phyloP scores from a whole-genome alignment of 2,329 filamentous ascomycete species.

The Beauveria scarabaeidicola region DNA sequence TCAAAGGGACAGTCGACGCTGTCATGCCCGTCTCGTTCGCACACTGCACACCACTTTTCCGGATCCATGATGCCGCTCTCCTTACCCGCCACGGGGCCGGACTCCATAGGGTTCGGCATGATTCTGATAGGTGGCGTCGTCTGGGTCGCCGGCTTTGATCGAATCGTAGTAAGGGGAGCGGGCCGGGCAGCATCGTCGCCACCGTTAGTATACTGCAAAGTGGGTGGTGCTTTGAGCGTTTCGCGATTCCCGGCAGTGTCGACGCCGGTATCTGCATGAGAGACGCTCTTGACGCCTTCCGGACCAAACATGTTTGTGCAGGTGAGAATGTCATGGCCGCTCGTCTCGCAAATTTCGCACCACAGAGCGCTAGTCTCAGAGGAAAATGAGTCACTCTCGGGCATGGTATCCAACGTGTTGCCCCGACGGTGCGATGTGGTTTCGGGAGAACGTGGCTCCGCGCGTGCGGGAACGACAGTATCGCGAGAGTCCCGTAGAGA shows the following conservation, averaged over 20 bases:
- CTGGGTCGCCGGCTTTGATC: slow-evolving; percentile 32
- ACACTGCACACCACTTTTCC: slow-evolving; percentile 93
- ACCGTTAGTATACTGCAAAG: slow-evolving; percentile 13
- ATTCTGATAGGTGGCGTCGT: slow-evolving; percentile 36
- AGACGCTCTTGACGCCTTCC: slow-evolving; percentile 26
- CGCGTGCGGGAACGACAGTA: slow-evolving; percentile 51
- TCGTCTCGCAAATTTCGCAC: slow-evolving; percentile 93
- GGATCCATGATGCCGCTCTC: slow-evolving; percentile 70
- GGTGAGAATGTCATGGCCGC: slow-evolving; percentile 86
- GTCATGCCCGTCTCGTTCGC: slow-evolving; percentile 92
- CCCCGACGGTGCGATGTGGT: slow-evolving; percentile 37
- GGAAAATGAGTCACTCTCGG: slow-evolving; percentile 61
- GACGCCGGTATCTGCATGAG: slow-evolving; percentile 20
- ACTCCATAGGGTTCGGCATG: slow-evolving; percentile 54
- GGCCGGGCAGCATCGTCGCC: slow-evolving; percentile 37
- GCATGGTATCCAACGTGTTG: slow-evolving; percentile 57
- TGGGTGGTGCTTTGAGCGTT: slow-evolving; percentile 27
- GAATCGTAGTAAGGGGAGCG: slow-evolving; percentile 46
- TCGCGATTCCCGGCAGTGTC: slow-evolving; percentile 29
- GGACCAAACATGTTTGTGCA: slow-evolving; percentile 81
- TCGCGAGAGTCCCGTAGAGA: slow-evolving; percentile 59
- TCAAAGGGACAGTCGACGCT: slow-evolving; percentile 93
- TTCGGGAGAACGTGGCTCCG: slow-evolving; percentile 40
- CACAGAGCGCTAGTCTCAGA: slow-evolving; percentile 67
- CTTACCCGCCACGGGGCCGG: slow-evolving; percentile 66